Base-by-base conservation (phyloP, 176 grass and related monocot species). In the Oryza rufipogon region DNA sequence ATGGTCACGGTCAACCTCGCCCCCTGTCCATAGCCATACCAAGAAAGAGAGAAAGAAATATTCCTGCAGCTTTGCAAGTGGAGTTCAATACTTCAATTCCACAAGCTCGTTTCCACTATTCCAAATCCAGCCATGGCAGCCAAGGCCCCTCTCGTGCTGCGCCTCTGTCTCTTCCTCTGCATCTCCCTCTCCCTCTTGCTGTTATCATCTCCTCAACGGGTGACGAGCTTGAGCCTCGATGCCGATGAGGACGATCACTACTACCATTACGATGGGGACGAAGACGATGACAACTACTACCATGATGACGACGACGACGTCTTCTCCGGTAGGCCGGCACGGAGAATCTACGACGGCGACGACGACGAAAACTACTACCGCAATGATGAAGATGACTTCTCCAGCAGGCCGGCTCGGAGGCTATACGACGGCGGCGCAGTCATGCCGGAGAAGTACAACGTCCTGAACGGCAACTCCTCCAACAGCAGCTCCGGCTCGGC, bases 401-500 rank as follows among this genome's bases (percentile, higher is more conserved):
- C 70, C 45, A 15, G 4, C 34, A 19, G 66, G 52, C 65, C 81
- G 12, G 44, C 68, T 12, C 74, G 86, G 54, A 68, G 52, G 22
- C 52, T 89, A 2, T 52, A 63, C 2, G 71, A 15, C 3, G 30
- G 28, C 52, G 70, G 8, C 2, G n/a, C 70, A 12, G 41, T 49
- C 68, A 34, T 70, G 61, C 63, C 73, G 3, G 23, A 77, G 36
- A 47, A 72, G 54, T 61, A 82, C 80, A 82, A 42, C 48, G 26
- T 82, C 30, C 42, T 70, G 39, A 71, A 79, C 45, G 81, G 45
- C 58, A 89, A 87, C 85, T 68, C 85, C 61, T 85, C 87, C 45
- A 88, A 86, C 64, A 83, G 77, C 60, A 28, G 80, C 39, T 80
- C 80, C 26, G 64, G 83, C 1, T 11, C 88, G 9, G 88, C 86